Conservation (phyloP, 169 alveolate species). For the Plasmodium cynomolgi region DNA sequence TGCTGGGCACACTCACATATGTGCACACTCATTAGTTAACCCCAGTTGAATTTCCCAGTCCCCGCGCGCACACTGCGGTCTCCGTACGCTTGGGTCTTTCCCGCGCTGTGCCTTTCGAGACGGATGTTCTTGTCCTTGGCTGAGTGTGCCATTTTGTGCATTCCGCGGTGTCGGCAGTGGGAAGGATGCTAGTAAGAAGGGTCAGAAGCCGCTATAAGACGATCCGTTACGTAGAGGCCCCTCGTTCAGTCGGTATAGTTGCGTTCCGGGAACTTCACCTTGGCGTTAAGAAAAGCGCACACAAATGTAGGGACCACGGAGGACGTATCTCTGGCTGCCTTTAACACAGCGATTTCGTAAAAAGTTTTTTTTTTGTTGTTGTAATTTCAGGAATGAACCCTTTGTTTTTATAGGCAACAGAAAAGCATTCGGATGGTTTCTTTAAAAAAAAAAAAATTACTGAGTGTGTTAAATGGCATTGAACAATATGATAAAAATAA, state of each 20-base stretch:
- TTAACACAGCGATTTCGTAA: not conserved
- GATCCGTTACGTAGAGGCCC: not conserved
- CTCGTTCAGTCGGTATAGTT: not conserved
- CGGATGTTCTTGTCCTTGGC: constrained; percentile 73
- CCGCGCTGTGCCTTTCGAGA: constrained; percentile 74
- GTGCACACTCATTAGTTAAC: not conserved
- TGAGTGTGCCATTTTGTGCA: constrained; percentile 32
- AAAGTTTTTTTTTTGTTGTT: not conserved
- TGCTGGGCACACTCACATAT: not conserved
- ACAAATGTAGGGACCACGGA: not conserved
- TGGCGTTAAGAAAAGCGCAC: not conserved
- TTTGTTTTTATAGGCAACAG: not conserved
- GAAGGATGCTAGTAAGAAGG: not conserved
- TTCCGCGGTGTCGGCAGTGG: not conserved
- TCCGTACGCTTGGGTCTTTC: constrained; percentile 69
- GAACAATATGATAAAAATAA: not conserved
- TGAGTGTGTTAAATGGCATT: not conserved
- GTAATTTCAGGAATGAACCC: not conserved
- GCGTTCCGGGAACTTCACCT: not conserved
- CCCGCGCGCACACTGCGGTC: constrained; percentile 64
- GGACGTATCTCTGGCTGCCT: not conserved
- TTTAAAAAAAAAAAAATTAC: not conserved
- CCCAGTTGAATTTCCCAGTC: constrained; percentile 71
- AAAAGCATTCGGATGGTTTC: not conserved
- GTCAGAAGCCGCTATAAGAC: not conserved